Evolutionary conservation across 2,329 filamentous ascomycete species (phyloP).

Genomic region (Ophioceras dolichostomum): DNA sequence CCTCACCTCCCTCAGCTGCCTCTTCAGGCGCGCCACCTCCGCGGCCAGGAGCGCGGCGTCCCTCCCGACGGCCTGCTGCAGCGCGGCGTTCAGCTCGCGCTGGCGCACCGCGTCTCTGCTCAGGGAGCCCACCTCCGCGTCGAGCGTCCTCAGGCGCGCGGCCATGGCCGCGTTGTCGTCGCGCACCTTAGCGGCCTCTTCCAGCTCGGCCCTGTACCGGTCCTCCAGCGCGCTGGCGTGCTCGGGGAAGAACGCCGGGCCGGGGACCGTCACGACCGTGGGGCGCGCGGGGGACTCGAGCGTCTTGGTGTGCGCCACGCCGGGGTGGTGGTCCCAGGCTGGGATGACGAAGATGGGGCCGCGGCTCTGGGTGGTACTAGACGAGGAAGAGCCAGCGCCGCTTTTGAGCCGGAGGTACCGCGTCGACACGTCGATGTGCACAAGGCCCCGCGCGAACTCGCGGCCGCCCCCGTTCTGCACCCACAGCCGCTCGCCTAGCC

Average conservation of each 20-base stretch:
- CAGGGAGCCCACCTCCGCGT: too few species aligned
- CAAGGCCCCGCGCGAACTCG: constrained; percentile 28
- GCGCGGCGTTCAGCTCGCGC: neutral
- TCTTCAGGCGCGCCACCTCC: neutral
- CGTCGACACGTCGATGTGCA: constrained; percentile 34
- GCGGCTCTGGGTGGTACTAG: constrained; percentile 24
- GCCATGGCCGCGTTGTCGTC: constrained; percentile 4
- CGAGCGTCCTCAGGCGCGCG: constrained; percentile 1
- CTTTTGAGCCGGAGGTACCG: constrained; percentile 36
- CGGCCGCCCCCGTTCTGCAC: constrained; percentile 13
- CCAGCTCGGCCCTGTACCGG: constrained; percentile 8
- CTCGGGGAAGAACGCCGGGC: constrained; percentile 13
- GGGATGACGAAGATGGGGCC: constrained; percentile 42
- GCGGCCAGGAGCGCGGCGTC: neutral
- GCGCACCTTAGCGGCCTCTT: constrained; percentile 3
- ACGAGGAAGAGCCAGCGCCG: too few species aligned
- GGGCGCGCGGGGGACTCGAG: constrained; percentile 27
- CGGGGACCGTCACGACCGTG: constrained; percentile 17
- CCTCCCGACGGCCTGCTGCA: neutral
- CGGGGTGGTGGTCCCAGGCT: constrained; percentile 32
- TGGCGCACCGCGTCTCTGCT: constrained; percentile 1
- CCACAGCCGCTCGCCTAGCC: constrained; percentile 26
- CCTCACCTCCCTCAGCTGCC: neutral
- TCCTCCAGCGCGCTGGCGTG: constrained; percentile 21
- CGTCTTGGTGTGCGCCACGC: constrained; percentile 25